Conservation (phyloP, 2,329 filamentous ascomycete genomes). For the Lachnellula subtilissima region DNA sequence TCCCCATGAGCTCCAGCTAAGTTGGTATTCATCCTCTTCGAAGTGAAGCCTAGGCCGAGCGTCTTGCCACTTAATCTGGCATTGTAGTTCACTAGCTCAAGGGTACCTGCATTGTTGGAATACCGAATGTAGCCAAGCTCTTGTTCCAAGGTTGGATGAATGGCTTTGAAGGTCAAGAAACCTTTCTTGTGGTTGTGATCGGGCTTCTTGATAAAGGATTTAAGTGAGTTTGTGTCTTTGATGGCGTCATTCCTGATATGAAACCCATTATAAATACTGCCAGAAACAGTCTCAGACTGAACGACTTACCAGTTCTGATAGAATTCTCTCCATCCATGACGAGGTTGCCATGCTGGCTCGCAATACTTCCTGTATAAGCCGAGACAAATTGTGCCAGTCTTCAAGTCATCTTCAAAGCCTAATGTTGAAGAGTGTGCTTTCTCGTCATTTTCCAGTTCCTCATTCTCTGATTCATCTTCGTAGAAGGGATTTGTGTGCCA, state of each 20-base stretch:
- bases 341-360: not conserved
- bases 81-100: constrained; percentile 26
- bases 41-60: constrained; percentile 13
- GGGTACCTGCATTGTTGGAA: constrained; percentile 10
- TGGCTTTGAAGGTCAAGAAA: not conserved
- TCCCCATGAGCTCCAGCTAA: constrained; percentile 27
- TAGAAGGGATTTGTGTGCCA: not conserved
- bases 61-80: constrained; percentile 12
- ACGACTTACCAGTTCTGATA: not conserved
- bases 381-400: not conserved
- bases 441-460: not conserved
- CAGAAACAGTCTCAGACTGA: not conserved
- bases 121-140: constrained; percentile 15
- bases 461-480: not conserved
- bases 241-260: not conserved
- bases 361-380: not conserved
- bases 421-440: not conserved
- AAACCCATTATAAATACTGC: not conserved
- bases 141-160: not conserved
- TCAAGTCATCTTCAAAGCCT: not conserved
- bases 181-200: not conserved
- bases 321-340: constrained; percentile 1
- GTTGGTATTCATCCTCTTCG: constrained; percentile 12
- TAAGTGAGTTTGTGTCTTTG: not conserved
- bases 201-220: not conserved